A percentile compares a stretch with the other conserved stretches of the same genome.
phyloP scores from a whole-genome alignment of 2,329 filamentous ascomycete genomes.

The Fusarium piperis region DNA sequence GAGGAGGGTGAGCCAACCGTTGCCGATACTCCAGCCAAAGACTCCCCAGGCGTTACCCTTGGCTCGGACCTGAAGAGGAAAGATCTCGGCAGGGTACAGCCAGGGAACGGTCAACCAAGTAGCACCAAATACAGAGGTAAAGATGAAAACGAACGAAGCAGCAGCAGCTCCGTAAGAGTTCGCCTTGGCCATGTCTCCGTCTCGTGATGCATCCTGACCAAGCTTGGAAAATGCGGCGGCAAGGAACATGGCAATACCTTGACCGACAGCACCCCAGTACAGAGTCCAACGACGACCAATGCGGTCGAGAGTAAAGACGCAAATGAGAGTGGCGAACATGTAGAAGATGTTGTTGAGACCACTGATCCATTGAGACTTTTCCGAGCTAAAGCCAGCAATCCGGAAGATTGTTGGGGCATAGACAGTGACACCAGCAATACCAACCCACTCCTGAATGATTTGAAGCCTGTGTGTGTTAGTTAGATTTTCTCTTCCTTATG shows the following conservation, averaged over 20 bases:
- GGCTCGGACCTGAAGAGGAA: slow-evolving; percentile 74
- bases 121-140: slow-evolving; percentile 53
- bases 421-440: slow-evolving; percentile 75
- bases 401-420: slow-evolving; percentile 69
- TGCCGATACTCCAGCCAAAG: slow-evolving; percentile 79
- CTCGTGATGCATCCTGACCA: slow-evolving; percentile 59
- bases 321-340: slow-evolving; percentile 73
- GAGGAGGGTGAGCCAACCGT: slow-evolving; percentile 68
- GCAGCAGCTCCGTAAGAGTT: slow-evolving; percentile 70
- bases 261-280: slow-evolving; percentile 72
- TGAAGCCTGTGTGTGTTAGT: neutral
- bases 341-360: slow-evolving; percentile 63
- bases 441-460: slow-evolving; percentile 36
- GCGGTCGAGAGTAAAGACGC: slow-evolving; percentile 74
- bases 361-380: slow-evolving; percentile 71
- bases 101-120: slow-evolving; percentile 64
- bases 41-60: slow-evolving; percentile 82
- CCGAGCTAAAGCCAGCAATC: slow-evolving; percentile 71
- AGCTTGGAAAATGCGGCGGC: slow-evolving; percentile 64
- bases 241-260: slow-evolving; percentile 74
- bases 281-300: slow-evolving; percentile 76
- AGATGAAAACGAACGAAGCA: slow-evolving; percentile 74
- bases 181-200: slow-evolving; percentile 54
- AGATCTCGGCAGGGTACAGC: slow-evolving; percentile 78
- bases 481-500: neutral